Base-by-base conservation (phyloP, 2,329 filamentous ascomycete genomes). In the Fusarium sp. region DNA sequence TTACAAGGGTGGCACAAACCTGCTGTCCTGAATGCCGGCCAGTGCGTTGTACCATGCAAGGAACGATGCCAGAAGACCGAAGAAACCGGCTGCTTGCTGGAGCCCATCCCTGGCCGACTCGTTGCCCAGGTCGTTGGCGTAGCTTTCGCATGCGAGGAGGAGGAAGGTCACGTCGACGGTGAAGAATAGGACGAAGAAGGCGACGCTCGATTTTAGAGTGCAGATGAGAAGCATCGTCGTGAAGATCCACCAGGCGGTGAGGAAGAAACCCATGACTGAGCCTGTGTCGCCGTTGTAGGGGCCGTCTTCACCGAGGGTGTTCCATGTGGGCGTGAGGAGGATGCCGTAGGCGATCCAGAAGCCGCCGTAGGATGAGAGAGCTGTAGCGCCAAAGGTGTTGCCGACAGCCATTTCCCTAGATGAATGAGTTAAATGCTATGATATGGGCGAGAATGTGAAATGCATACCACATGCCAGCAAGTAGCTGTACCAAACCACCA, bases 41-140 rank as follows among this genome's bases (percentile, higher is more conserved):
- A 95, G 87, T 49, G 94, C 93, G 78, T 94, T 95, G 84, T 95
- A 96, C 94, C 94, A 96, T 5, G 94, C 93, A 63, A 93, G 79
- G 81, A 96, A 96, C 1, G 93, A 92, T 1, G 93, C 90, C 6
- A 96, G 78, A 70, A 96, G 87, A 27, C 94, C 94, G 79, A 96
- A 96, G 70, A 91, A 87, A 62, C 94, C 94, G 73, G 93, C 94
- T 6, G 92, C 89, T 81, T 91, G 92, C 78, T 90, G 89, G 56
- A 94, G 84, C 14, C 81, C 83, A 5, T 81, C 65, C 72, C 87
- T 82, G 12, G 88, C 83, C 1, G 75, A 73, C n/a, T 79, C 58
- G 71, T 87, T 84, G 68, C 87, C 87, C 70, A 89, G 84, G 79
- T 92, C 84, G 77, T 66, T 76, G 63, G 86, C 87, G 74, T 84